Base-by-base conservation (phyloP, 129 eudicot species). In the Flaveria trinervia region DNA sequence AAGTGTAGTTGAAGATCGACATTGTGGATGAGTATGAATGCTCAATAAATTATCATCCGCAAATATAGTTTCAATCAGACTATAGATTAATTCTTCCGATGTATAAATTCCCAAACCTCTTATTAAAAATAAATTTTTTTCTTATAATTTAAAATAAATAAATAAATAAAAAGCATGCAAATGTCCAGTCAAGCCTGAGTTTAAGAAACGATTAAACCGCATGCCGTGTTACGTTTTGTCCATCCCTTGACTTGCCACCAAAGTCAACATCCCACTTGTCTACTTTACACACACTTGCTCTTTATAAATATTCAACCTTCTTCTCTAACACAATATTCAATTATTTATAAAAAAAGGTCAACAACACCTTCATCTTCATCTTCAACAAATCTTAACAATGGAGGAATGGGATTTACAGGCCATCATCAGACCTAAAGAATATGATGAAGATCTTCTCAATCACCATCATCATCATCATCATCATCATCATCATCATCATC, bases 341-440 rank as follows among this genome's bases (percentile, higher is more conserved):
- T 51, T 26, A 71, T 5, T 48, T 64, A 74, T 60, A 59, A 49
- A 77, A 49, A 77, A 80, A 85, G 83, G 82, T 71, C 77, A 74
- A 73, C 44, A 22, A 80, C 76, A 57, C 52, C 48, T 55, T 50
- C 48, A 9, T 65, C 71, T 45, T 45, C n/a, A 22, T 48, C 28
- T 15, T 70, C 78, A 56, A 72, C 28, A 80, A 75, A 64, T 82
- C 49, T 52, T 49, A n/a, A 59, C 62, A 12, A 81, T 79, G 85
- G 90, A 78, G 25, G 86, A 85, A 43, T 89, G 97, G 97, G 88
- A 84, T 75, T 77, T 92, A 75, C 88, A 92, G 55, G 97, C 96
- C 44, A 69, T 92, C 9, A 91, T 92, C 25, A 78, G 85, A 76
- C 77, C 85, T 41, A 72, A 54, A 4, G 67, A 50, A 13, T 65